phyloP scores from a whole-genome alignment of 495 filamentous ascomycete species.

The Trichocladium antarcticum region DNA sequence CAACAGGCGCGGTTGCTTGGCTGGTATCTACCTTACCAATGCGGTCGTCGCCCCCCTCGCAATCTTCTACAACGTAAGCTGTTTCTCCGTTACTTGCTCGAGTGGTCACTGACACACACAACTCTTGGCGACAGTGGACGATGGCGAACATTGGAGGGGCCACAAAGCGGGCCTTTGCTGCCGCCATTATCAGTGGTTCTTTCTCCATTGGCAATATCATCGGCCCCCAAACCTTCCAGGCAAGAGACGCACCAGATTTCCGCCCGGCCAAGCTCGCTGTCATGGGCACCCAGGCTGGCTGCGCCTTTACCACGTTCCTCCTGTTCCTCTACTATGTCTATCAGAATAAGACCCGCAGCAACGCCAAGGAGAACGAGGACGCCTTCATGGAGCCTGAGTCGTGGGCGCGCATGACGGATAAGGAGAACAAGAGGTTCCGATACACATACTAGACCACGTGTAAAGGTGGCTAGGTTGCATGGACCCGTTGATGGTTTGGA shows the following conservation, averaged over 20 bases:
- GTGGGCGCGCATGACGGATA: constrained; percentile 28
- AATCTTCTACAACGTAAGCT: constrained; percentile 32
- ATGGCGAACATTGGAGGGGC: constrained; percentile 29
- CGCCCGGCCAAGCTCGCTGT: constrained; percentile 53
- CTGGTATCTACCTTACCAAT: constrained; percentile 56
- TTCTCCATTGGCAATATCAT: constrained; percentile 59
- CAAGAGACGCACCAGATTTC: constrained; percentile 47
- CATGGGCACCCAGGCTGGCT: constrained; percentile 28
- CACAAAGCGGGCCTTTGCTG: constrained; percentile 32
- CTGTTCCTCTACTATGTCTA: constrained; percentile 30
- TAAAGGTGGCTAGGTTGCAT: too few relatives aligned
- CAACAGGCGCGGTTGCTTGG: constrained; percentile 40
- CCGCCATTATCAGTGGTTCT: constrained; percentile 44
- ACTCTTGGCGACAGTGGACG: constrained; percentile 21
- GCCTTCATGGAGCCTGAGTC: constrained; percentile 25
- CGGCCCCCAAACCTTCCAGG: constrained; percentile 57
- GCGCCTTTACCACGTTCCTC: constrained; percentile 24
- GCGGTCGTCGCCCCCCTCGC: constrained; percentile 42
- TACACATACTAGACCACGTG: constrained; percentile 22
- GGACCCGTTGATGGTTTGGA: too few relatives aligned
- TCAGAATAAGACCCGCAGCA: constrained; percentile 27
- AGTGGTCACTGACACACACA: too few relatives aligned
- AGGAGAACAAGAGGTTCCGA: constrained; percentile 31
- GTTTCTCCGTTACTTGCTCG: background rate
- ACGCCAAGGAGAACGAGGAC: constrained; percentile 20